Conservation (phyloP, 305 asterid genomes). For the Petunia hybrid region DNA sequence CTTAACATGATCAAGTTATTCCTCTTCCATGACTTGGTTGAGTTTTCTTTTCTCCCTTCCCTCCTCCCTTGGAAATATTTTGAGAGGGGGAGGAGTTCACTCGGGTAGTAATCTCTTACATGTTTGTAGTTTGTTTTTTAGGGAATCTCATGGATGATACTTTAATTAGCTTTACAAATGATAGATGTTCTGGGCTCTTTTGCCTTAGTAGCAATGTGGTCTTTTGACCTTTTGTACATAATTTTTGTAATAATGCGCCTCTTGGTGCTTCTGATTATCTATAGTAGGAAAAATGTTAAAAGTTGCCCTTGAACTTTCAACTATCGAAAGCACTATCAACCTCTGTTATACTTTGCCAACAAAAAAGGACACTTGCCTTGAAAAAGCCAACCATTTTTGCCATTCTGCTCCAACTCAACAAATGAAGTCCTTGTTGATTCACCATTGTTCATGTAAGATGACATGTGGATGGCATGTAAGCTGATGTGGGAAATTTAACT, state of each 20-base stretch:
- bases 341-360: background rate
- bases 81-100: background rate
- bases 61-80: background rate
- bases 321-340: background rate
- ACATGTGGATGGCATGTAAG: background rate
- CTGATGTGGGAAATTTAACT: background rate
- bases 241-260: too few species aligned
- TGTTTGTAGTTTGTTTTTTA: background rate
- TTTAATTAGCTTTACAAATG: background rate
- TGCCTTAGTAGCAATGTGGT: too few species aligned
- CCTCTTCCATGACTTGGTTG: background rate
- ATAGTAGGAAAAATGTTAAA: too few species aligned
- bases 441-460: background rate
- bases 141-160: background rate
- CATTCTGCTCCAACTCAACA: background rate
- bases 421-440: background rate
- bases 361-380: background rate
- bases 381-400: background rate
- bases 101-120: background rate
- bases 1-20: background rate
- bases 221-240: too few species aligned
- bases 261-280: too few species aligned
- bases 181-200: background rate
- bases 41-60: background rate
- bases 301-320: too few species aligned